Conservation (phyloP, 2,329 filamentous ascomycete species). For the Colletotrichum gloeosporioides region DNA sequence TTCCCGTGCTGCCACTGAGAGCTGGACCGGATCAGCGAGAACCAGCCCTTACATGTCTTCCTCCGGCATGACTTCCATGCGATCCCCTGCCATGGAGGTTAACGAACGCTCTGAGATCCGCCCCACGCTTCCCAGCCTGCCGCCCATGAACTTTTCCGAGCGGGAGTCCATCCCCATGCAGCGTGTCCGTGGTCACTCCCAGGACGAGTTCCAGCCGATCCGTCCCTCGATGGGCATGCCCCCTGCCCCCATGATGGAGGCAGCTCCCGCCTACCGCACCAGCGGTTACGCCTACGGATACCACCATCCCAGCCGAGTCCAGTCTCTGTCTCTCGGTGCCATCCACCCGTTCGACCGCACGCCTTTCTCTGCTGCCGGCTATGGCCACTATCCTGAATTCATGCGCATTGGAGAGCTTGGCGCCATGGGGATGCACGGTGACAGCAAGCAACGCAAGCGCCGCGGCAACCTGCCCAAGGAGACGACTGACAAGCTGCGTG, state of each 20-base stretch:
- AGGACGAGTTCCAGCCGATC: constrained; percentile 40
- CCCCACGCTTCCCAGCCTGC: constrained; percentile 45
- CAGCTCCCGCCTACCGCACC: constrained; percentile 35
- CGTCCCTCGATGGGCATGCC: constrained; percentile 31
- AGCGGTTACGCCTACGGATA: constrained; percentile 42
- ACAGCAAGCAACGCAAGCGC: constrained; percentile 64
- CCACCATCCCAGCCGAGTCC: constrained; percentile 48
- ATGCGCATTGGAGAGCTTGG: constrained; percentile 46
- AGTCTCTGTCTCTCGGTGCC: constrained; percentile 52
- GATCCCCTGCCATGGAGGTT: constrained; percentile 35
- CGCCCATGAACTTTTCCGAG: constrained; percentile 41
- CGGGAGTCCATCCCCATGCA: constrained; percentile 35
- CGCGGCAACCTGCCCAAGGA: constrained; percentile 91
- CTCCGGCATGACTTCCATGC: constrained; percentile 33
- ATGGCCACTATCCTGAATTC: constrained; percentile 48
- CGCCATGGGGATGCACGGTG: constrained; percentile 40
- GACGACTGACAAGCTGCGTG: constrained; percentile 79
- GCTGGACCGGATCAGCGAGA: constrained; percentile 38
- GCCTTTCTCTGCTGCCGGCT: constrained; percentile 47
- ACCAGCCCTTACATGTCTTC: constrained; percentile 39
- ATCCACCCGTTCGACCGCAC: constrained; percentile 47
- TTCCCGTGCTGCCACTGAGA: constrained; percentile 32
- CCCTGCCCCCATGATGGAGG: constrained; percentile 35
- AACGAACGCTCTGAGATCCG: constrained; percentile 40
- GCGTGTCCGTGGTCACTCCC: constrained; percentile 34